phyloP scores from a whole-genome alignment of 306 rosid species.

The Fagus crenata region DNA sequence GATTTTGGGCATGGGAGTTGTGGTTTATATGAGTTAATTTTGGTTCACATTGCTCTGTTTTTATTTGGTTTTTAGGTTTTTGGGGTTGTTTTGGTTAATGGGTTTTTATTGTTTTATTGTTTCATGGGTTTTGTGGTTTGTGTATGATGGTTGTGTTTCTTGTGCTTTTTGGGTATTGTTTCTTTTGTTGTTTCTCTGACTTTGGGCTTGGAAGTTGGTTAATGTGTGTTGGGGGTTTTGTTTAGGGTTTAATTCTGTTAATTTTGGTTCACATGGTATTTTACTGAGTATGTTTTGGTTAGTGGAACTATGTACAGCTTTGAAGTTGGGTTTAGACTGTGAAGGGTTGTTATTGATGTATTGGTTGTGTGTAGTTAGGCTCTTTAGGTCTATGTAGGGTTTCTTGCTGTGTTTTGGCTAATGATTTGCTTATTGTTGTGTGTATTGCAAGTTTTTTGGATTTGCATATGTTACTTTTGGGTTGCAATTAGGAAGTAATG shows the following conservation, averaged over 20 bases:
- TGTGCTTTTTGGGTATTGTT: too few relatives aligned
- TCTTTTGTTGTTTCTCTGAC: neutral
- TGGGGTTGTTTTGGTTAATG: neutral
- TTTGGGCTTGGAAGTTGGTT: neutral
- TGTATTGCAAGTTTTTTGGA: neutral
- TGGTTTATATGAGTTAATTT: neutral
- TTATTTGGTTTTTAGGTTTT: neutral
- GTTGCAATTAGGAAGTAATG: neutral
- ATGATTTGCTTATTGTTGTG: neutral
- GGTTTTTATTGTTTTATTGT: neutral
- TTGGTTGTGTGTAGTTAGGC: neutral
- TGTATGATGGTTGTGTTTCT: too few relatives aligned
- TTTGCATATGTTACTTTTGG: neutral
- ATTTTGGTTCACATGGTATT: too few relatives aligned
- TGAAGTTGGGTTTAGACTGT: neutral
- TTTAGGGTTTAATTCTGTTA: too few relatives aligned
- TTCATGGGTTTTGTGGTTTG: too few relatives aligned
- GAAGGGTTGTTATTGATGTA: neutral
- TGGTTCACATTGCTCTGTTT: slow-evolving; percentile 1
- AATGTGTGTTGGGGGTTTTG: too few relatives aligned
- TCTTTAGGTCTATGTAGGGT: neutral
- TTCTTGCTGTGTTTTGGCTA: neutral
- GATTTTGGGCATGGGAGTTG: neutral
- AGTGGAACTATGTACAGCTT: too few relatives aligned
- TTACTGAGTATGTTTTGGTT: too few relatives aligned